phyloP scores from a whole-genome alignment of 345 rosid species.

The Boechera retrofracta region DNA sequence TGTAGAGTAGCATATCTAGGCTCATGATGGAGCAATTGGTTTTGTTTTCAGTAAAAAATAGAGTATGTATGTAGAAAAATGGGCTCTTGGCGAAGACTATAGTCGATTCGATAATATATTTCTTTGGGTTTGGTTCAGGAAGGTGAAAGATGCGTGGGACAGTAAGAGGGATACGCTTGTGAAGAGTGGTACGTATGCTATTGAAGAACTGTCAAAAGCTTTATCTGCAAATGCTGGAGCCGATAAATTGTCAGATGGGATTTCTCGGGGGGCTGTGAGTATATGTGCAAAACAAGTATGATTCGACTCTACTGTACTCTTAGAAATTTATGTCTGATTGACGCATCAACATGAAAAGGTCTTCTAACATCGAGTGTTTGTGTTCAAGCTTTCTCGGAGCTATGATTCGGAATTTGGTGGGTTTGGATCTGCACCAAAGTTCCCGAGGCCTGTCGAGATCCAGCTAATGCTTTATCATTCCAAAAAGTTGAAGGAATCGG shows the following conservation, averaged over 20 bases:
- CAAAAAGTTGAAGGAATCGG: constrained; percentile 68
- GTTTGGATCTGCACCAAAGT: constrained; percentile 96
- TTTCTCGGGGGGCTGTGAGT: constrained; percentile 55
- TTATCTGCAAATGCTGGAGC: constrained; percentile 66
- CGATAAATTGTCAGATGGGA: constrained; percentile 68
- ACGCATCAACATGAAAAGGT: neutral
- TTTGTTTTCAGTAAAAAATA: neutral
- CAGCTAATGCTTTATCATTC: constrained; percentile 84
- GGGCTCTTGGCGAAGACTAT: neutral
- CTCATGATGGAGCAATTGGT: neutral
- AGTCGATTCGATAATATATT: neutral
- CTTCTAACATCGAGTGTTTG: constrained; percentile 32
- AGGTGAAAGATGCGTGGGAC: constrained; percentile 87
- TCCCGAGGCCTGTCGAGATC: constrained; percentile 95
- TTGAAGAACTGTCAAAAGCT: constrained; percentile 88
- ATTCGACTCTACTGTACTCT: constrained; percentile 5
- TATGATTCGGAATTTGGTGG: constrained; percentile 81
- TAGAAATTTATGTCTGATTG: neutral
- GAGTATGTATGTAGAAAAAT: neutral
- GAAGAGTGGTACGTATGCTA: constrained; percentile 81
- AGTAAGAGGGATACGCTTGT: constrained; percentile 67
- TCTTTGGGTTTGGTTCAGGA: constrained; percentile 53
- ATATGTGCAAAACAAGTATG: constrained; percentile 90
- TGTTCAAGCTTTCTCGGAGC: constrained; percentile 71
- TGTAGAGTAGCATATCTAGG: constrained; percentile 10